These are phyloP conservation scores for Fistulifera solaris DNA, from an alignment of 108 stramenopile genomes.

Conservation along the genomic window DNA sequence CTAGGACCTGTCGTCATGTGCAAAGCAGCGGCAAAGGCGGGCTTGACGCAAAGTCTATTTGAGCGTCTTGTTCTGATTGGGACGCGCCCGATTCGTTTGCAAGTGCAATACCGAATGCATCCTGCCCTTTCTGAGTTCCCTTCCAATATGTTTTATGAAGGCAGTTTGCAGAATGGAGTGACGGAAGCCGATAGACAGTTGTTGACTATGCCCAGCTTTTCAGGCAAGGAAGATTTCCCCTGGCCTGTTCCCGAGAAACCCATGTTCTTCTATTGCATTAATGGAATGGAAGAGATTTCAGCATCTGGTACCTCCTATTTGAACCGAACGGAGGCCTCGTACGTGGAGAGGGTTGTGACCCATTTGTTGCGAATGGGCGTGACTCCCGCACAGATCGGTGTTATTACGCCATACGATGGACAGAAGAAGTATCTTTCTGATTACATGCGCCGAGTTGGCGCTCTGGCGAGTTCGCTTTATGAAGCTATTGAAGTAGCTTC, in stretches of 20 bases:
- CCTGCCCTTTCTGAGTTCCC: conserved; percentile 96
- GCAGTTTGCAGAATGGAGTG: conserved; percentile 96
- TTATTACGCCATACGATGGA: conserved; percentile 98
- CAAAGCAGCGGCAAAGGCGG: conserved; percentile 93
- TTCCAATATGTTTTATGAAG: conserved; percentile 99
- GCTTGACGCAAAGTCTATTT: conserved; percentile 91
- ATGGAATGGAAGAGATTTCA: conserved; percentile 96
- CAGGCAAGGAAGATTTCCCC: conserved; percentile 81
- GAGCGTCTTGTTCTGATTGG: conserved; percentile 95
- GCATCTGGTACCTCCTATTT: conserved; percentile 95
- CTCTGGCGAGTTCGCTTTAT: conserved; percentile 72
- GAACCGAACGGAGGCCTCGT: conserved; percentile 94
- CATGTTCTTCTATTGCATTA: conserved; percentile 90
- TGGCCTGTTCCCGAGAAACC: conserved; percentile 90
- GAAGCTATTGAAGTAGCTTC: conserved; percentile 94
- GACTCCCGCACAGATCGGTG: conserved; percentile 81
- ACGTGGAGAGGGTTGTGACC: conserved; percentile 95
- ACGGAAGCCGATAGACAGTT: conserved; percentile 89
- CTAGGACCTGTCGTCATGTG: conserved; percentile 97
- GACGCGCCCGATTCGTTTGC: conserved; percentile 91
- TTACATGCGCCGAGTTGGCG: conserved; percentile 86
- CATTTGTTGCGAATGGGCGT: conserved; percentile 89
- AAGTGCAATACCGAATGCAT: conserved; percentile 99
- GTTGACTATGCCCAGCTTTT: conserved; percentile 53
- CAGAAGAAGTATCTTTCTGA: conserved; percentile 91